phyloP scores from a whole-genome alignment of 768 basidiomycete genomes.

The Pisolithus sp. region DNA sequence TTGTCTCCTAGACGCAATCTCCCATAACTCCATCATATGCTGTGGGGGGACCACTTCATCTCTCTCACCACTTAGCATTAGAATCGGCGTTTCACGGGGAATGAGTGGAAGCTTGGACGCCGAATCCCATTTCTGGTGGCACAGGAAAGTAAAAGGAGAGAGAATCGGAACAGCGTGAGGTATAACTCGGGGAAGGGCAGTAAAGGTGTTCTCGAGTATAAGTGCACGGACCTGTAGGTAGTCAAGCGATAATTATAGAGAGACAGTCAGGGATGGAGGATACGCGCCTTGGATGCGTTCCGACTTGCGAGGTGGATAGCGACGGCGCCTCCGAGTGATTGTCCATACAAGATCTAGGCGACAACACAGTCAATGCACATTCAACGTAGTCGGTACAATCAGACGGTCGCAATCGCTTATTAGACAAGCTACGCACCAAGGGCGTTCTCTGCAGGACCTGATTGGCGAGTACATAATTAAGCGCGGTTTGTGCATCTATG shows the following conservation, averaged over 20 bases:
- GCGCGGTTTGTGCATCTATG: constrained; percentile 77
- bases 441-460: constrained; percentile 58
- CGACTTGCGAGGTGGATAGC: constrained; percentile 79
- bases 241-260: not conserved
- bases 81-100: constrained; percentile 60
- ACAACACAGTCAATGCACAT: not conserved
- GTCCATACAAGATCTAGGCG: constrained; percentile 66
- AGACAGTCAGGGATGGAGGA: not conserved
- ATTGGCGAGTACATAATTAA: constrained; percentile 67
- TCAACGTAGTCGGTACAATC: not conserved
- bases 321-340: constrained; percentile 90
- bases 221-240: constrained; percentile 59
- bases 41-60: constrained; percentile 50
- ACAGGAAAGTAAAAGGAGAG: constrained; percentile 67
- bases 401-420: not conserved
- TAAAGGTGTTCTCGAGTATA: constrained; percentile 91
- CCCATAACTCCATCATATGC: constrained; percentile 64
- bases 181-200: constrained; percentile 76
- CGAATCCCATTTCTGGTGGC: constrained; percentile 87
- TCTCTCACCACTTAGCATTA: constrained; percentile 69
- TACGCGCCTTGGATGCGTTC: constrained; percentile 58
- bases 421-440: constrained; percentile 42
- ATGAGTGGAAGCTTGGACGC: constrained; percentile 56
- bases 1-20: constrained; percentile 45
- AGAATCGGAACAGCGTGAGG: constrained; percentile 73